phyloP scores from a whole-genome alignment of 2,329 filamentous ascomycete genomes.

The Diaporthe ampelina region DNA sequence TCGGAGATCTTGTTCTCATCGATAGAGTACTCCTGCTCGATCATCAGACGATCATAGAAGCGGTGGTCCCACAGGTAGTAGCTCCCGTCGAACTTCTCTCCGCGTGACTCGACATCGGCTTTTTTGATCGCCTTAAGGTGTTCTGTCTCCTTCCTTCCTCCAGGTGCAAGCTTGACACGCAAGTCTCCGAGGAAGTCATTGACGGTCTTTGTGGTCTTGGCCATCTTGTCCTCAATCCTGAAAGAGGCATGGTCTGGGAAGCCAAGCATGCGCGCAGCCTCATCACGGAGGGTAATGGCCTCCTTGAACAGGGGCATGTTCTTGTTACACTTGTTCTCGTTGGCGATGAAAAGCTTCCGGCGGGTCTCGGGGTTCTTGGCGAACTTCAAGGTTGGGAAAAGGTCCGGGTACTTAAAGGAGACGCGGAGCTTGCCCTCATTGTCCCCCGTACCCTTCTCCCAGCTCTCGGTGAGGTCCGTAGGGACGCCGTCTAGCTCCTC shows the following conservation, averaged over 20 bases:
- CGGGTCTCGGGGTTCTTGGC: conserved; percentile 78
- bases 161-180: conserved; percentile 74
- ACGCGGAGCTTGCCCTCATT: conserved; percentile 81
- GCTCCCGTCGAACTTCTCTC: conserved; percentile 72
- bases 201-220: conserved; percentile 80
- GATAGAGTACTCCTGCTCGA: conserved; percentile 84
- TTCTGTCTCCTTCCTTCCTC: conserved; percentile 78
- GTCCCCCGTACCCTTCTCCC: conserved; percentile 80
- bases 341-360: conserved; percentile 77
- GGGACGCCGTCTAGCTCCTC: conserved; percentile 83
- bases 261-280: conserved; percentile 81
- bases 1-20: conserved; percentile 86
- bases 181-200: conserved; percentile 81
- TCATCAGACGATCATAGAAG: conserved; percentile 84
- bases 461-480: conserved; percentile 72
- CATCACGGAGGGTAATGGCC: conserved; percentile 80
- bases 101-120: conserved; percentile 72
- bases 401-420: conserved; percentile 87
- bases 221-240: conserved; percentile 87
- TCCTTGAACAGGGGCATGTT: conserved; percentile 83
- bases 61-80: conserved; percentile 89
- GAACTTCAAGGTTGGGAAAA: conserved; percentile 84
- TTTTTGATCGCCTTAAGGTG: conserved; percentile 83
- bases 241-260: conserved; percentile 84
- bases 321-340: conserved; percentile 84